Conservation (phyloP, 495 filamentous ascomycete genomes). For the Letharia columbiana region DNA sequence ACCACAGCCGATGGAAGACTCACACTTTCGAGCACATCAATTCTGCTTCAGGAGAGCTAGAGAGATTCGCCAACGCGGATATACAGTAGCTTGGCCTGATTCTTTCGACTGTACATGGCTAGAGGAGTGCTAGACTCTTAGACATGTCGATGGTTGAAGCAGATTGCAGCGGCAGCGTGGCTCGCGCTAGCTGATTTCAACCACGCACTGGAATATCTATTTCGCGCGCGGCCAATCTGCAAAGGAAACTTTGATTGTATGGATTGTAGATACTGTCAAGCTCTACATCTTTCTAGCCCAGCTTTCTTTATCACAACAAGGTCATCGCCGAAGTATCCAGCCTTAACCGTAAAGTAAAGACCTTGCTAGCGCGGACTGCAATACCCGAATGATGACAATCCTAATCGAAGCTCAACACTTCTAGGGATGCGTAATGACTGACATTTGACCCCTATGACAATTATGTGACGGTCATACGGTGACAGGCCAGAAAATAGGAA, state of each 20-base stretch:
- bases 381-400: too few species aligned
- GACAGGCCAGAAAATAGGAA: too few species aligned
- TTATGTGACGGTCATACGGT: too few species aligned
- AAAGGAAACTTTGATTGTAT: not conserved
- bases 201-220: not conserved
- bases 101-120: not conserved
- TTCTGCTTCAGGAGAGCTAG: not conserved
- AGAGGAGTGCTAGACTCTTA: not conserved
- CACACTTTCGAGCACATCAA: not conserved
- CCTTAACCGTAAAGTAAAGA: not conserved
- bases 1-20: not conserved
- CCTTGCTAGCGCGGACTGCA: too few species aligned
- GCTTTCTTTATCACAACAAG: too few species aligned
- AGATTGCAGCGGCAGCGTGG: not conserved
- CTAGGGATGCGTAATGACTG: too few species aligned
- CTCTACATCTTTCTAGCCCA: too few species aligned
- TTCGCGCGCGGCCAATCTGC: not conserved
- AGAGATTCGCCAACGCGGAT: not conserved
- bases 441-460: too few species aligned
- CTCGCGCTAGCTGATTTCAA: not conserved
- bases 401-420: too few species aligned
- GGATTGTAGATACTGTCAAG: too few species aligned
- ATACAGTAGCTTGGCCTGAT: not conserved
- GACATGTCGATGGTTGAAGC: not conserved
- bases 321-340: too few species aligned